These are phyloP conservation scores for Quercus suber DNA, from an alignment of 306 rosid genomes.

Conservation along the genomic window DNA sequence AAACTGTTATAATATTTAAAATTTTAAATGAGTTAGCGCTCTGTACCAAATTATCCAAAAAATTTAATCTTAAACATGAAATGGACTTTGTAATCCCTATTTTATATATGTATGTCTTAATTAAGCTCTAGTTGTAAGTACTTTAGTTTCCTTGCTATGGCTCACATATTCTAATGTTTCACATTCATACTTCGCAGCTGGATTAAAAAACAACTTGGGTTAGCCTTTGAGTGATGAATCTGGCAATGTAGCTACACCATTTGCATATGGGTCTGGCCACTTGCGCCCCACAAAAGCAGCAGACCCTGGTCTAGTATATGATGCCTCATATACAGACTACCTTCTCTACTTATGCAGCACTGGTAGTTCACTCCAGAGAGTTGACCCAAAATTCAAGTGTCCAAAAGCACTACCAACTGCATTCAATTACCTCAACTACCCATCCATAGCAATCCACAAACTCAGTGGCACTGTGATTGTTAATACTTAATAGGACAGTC, in stretches of 20 bases:
- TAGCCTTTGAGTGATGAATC: conserved; percentile 55
- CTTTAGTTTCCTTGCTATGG: not conserved
- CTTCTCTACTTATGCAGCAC: conserved; percentile 53
- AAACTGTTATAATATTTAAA: no score
- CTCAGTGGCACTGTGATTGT: conserved; percentile 34
- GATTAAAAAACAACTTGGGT: conserved; percentile 54
- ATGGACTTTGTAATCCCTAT: no score
- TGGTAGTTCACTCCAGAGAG: conserved; percentile 20
- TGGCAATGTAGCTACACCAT: conserved; percentile 55
- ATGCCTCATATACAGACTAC: conserved; percentile 70
- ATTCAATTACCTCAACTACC: conserved; percentile 69
- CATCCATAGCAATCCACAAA: conserved; percentile 64
- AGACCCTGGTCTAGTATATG: conserved; percentile 82
- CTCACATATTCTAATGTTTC: not conserved
- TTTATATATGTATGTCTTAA: no score
- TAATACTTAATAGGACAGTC: conserved; percentile 49
- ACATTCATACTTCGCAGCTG: conserved; percentile 38
- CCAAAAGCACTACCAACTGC: conserved; percentile 38
- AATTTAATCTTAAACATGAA: no score
- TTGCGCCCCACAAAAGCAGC: conserved; percentile 60
- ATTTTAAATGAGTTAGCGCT: no score
- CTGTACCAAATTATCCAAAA: no score
- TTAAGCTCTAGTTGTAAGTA: not conserved
- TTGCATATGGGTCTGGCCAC: conserved; percentile 80
- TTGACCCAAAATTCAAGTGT: conserved; percentile 39